These are phyloP conservation scores for Hymenoscyphus occultus DNA, from an alignment of 2,329 filamentous ascomycete species.

Conservation along the genomic window DNA sequence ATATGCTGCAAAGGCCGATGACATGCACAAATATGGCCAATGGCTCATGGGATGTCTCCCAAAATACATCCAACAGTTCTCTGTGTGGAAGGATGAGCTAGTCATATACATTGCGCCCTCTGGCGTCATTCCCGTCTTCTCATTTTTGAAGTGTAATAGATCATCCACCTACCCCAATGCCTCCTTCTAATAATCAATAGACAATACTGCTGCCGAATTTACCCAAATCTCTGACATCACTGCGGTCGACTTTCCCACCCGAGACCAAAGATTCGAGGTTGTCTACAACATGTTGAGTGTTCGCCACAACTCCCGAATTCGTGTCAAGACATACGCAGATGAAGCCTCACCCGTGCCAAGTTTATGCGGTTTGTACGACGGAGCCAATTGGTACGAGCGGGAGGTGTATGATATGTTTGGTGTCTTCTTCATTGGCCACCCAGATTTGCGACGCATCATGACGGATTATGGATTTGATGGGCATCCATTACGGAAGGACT, in stretches of 20 bases:
- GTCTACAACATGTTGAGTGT: conserved; percentile 97
- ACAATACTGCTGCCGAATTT: conserved; percentile 96
- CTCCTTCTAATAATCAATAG: conserved; percentile 40
- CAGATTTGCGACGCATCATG: conserved; percentile 96
- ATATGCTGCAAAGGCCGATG: conserved; percentile 80
- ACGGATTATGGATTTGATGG: conserved; percentile 99
- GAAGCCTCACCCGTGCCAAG: conserved; percentile 92
- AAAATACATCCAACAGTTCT: conserved; percentile 99
- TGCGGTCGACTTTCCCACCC: conserved; percentile 91
- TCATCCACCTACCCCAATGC: background rate
- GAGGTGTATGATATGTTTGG: conserved; percentile 98
- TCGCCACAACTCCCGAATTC: conserved; percentile 92
- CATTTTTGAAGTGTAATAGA: conserved; percentile 73
- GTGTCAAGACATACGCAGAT: conserved; percentile 98
- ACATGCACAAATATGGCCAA: conserved; percentile 89
- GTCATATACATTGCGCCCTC: conserved; percentile 87
- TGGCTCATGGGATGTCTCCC: conserved; percentile 96
- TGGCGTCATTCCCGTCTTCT: conserved; percentile 86
- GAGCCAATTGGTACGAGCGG: conserved; percentile 97
- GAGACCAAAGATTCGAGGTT: conserved; percentile 93
- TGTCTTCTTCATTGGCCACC: conserved; percentile 93
- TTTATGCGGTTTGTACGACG: conserved; percentile 81
- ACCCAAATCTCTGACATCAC: conserved; percentile 92
- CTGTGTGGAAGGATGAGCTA: conserved; percentile 98
- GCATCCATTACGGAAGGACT: conserved; percentile 95